Percentiles rank a stretch among this genome's conserved stretches.
Conservation (phyloP, 192 early-diverging fungal species). For the Coemansia sp. region DNA sequence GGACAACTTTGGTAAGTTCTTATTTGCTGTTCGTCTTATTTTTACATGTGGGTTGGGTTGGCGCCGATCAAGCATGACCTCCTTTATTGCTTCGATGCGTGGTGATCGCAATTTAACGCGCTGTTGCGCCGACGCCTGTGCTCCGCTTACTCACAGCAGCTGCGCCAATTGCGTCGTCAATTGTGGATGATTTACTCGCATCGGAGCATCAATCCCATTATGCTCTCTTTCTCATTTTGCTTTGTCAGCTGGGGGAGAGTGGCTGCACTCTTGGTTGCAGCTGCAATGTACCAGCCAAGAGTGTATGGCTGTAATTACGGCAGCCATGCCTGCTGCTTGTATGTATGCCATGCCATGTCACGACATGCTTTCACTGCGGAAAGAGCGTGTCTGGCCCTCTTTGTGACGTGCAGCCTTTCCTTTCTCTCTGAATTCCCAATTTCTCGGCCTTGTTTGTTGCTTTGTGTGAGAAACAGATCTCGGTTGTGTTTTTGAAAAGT, state of each 20-base stretch:
- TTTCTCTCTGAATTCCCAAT: neutral
- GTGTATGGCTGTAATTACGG: no score
- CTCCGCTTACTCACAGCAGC: neutral
- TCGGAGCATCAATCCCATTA: no score
- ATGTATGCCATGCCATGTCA: slow-evolving; percentile 2
- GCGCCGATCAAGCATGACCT: neutral
- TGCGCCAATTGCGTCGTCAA: no score
- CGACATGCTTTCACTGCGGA: no score
- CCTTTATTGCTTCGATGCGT: neutral
- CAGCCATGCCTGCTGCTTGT: no score
- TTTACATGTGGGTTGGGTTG: no score
- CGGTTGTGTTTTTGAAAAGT: neutral
- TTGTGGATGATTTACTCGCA: no score
- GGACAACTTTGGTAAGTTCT: slow-evolving; percentile 47
- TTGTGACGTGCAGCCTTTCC: neutral
- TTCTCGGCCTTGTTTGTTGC: neutral
- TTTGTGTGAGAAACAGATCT: slow-evolving; percentile 6
- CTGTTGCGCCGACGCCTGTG: neutral
- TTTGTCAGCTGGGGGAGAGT: no score
- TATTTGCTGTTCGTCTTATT: neutral
- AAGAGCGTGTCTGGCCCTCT: neutral
- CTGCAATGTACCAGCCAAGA: no score
- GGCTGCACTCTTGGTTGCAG: no score
- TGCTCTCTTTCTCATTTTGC: no score
- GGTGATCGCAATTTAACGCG: neutral